Evolutionary conservation across 306 rosid species (phyloP).

Genomic region (Glycyrrhiza uralensis): DNA sequence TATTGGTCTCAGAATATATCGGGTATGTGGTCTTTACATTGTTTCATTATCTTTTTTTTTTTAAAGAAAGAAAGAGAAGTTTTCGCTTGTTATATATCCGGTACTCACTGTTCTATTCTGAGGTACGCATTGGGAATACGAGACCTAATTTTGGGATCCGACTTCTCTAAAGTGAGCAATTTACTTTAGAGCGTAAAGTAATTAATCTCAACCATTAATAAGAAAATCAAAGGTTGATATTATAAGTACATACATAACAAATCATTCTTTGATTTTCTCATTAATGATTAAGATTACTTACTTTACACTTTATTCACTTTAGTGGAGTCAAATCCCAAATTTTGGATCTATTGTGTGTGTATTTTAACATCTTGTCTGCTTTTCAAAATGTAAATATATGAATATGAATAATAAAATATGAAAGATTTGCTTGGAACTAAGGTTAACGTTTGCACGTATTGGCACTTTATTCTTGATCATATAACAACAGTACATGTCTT

Average conservation of each 20-base stretch:
- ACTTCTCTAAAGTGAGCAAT: no score
- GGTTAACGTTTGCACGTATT: background rate
- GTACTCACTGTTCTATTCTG: background rate
- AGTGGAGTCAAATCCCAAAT: no score
- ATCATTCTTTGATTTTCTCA: no score
- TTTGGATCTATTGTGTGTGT: background rate
- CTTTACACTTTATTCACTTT: no score
- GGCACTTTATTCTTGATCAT: background rate
- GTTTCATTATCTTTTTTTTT: background rate
- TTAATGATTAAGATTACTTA: no score
- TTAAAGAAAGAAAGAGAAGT: no score
- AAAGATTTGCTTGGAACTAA: background rate
- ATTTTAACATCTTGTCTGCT: slow-evolving; percentile 2
- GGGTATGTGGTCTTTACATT: background rate
- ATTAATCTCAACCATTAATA: no score
- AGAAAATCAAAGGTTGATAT: no score
- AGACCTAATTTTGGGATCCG: background rate
- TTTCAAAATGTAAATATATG: background rate
- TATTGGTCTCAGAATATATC: background rate
- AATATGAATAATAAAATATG: background rate
- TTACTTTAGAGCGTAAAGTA: no score
- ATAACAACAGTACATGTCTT: background rate
- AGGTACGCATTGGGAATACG: background rate
- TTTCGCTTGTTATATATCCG: no score
- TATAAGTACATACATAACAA: no score